These are phyloP conservation scores for Pyrenophora graminea DNA, from an alignment of 2,329 filamentous ascomycete genomes.

Conservation along the genomic window DNA sequence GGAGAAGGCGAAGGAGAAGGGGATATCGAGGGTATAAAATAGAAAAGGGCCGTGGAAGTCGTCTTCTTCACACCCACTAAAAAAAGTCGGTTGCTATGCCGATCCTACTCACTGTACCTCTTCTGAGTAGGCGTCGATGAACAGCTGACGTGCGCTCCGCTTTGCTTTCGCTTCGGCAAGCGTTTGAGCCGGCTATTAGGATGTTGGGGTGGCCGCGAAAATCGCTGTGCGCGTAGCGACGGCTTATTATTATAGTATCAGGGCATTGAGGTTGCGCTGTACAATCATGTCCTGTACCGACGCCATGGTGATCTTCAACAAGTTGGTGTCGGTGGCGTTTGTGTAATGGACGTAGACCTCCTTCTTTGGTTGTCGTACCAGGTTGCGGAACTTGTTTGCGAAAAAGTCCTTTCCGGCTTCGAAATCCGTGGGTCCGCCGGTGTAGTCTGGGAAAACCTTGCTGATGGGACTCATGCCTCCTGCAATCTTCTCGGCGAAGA, in stretches of 20 bases:
- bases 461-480: slow-evolving; percentile 53
- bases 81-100: slow-evolving; percentile 4
- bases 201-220: not conserved
- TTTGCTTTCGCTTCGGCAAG: not conserved
- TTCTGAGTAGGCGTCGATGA: slow-evolving; percentile 5
- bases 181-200: not conserved
- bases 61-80: slow-evolving; percentile 7
- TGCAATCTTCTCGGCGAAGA: slow-evolving; percentile 56
- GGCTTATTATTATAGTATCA: slow-evolving; percentile 47
- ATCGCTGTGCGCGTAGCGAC: not conserved
- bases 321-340: slow-evolving; percentile 57
- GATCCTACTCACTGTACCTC: not conserved
- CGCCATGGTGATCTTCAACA: slow-evolving; percentile 62
- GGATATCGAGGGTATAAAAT: slow-evolving; percentile 38
- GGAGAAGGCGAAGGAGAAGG: slow-evolving; percentile 9
- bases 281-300: slow-evolving; percentile 60
- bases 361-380: slow-evolving; percentile 55
- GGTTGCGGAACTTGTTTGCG: slow-evolving; percentile 56
- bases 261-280: slow-evolving; percentile 56
- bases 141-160: slow-evolving; percentile 1
- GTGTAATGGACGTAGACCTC: slow-evolving; percentile 59
- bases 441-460: slow-evolving; percentile 57
- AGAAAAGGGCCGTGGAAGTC: slow-evolving; percentile 19
- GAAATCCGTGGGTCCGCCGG: slow-evolving; percentile 50
- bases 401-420: slow-evolving; percentile 57